A percentile compares a stretch with the other conserved stretches of the same genome.
phyloP scores from a whole-genome alignment of 2,329 filamentous ascomycete species.

The Hortaea sp. region DNA sequence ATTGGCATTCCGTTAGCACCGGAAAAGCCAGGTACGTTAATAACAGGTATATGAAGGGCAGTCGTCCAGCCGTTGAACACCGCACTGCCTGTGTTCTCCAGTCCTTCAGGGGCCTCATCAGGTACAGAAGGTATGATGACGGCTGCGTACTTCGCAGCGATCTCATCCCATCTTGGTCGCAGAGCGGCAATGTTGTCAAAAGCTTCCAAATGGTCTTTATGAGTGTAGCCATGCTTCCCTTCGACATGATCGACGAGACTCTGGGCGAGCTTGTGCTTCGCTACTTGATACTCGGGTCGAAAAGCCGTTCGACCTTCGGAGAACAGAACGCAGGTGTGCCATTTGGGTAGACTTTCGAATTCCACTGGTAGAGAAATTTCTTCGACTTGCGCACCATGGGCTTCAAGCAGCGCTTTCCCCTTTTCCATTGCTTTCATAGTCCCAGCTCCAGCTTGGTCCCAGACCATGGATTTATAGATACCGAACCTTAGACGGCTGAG shows the following conservation, averaged over 20 bases:
- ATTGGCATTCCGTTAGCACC: conserved; percentile 50
- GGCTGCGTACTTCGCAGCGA: conserved; percentile 43
- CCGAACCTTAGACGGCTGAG: conserved; percentile 45
- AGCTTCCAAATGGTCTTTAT: conserved; percentile 41
- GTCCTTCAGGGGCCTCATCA: conserved; percentile 50
- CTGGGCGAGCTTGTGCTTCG: conserved; percentile 38
- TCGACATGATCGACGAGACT: conserved; percentile 43
- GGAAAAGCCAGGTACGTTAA: conserved; percentile 55
- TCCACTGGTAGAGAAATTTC: conserved; percentile 45
- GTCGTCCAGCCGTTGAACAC: conserved; percentile 26
- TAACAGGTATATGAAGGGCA: conserved; percentile 48
- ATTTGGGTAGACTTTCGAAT: conserved; percentile 41
- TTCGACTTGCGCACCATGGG: conserved; percentile 45
- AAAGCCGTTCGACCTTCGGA: conserved; percentile 47
- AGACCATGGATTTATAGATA: conserved; percentile 44
- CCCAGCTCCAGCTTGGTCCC: conserved; percentile 31
- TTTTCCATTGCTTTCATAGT: conserved; percentile 27
- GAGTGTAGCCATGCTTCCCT: conserved; percentile 35
- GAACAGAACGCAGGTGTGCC: conserved; percentile 42
- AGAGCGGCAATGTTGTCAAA: conserved; percentile 46
- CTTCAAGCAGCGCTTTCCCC: conserved; percentile 23
- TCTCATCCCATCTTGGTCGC: conserved; percentile 45
- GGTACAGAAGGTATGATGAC: conserved; percentile 49
- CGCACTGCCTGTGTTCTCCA: conserved; percentile 45
- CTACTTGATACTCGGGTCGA: conserved; percentile 41